A percentile compares a stretch with the other conserved stretches of the same genome.
Conservation (phyloP, 2,329 filamentous ascomycete species). For the Cercospora janseana region DNA sequence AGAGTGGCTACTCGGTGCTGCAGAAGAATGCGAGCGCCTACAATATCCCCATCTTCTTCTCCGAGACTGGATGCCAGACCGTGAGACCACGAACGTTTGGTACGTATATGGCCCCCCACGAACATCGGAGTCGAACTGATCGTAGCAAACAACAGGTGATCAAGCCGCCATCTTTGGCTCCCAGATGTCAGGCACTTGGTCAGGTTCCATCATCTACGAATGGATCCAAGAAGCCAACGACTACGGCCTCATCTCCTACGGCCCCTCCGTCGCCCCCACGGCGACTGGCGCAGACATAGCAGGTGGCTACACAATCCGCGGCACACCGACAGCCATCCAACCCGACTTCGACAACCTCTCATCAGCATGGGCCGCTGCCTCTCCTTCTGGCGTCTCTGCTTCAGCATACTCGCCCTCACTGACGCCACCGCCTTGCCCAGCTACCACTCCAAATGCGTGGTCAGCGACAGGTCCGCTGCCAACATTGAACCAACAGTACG, state of each 20-base stretch:
- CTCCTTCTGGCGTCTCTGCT: constrained; percentile 65
- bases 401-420: constrained; percentile 63
- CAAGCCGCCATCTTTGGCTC: constrained; percentile 73
- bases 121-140: not conserved
- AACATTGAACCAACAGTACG: constrained; percentile 53
- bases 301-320: constrained; percentile 65
- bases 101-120: not conserved
- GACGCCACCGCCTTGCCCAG: constrained; percentile 67
- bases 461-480: constrained; percentile 69
- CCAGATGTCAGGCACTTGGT: constrained; percentile 68
- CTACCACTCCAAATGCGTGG: constrained; percentile 68
- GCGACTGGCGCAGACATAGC: constrained; percentile 41
- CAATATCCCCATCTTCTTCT: constrained; percentile 84
- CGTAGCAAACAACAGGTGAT: constrained; percentile 47
- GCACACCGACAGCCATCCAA: constrained; percentile 68
- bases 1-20: constrained; percentile 68
- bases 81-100: constrained; percentile 60
- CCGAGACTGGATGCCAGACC: constrained; percentile 80
- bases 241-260: constrained; percentile 78
- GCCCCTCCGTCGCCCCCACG: constrained; percentile 54
- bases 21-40: constrained; percentile 66
- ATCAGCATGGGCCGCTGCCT: constrained; percentile 70
- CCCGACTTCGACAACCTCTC: constrained; percentile 80
- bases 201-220: constrained; percentile 81
- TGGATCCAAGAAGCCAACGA: constrained; percentile 84